Percentiles rank a stretch among this genome's conserved stretches.
These are phyloP conservation scores for Castanea crenata DNA, from an alignment of 306 rosid genomes.

Conservation along the genomic window DNA sequence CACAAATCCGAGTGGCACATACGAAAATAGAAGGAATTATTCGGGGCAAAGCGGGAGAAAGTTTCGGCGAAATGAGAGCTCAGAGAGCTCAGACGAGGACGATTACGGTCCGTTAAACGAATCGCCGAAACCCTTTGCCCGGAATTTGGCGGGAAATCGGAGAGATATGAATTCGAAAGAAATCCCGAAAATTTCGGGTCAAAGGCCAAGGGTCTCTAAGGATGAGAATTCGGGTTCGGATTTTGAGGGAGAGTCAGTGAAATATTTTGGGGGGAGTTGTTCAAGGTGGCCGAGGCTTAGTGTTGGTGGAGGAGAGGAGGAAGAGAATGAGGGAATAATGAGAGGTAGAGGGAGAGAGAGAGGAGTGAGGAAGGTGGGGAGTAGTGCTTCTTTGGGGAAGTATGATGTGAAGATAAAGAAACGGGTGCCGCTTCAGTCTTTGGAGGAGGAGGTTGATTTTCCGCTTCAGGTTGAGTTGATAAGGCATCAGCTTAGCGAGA, in stretches of 20 bases:
- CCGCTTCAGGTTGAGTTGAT: conserved; percentile 64
- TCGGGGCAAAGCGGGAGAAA: conserved; percentile 36
- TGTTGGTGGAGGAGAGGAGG: neutral
- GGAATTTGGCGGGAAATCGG: conserved; percentile 20
- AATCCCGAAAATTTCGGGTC: conserved; percentile 12
- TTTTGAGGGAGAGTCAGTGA: conserved; percentile 23
- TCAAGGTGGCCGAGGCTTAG: conserved; percentile 8
- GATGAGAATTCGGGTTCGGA: conserved; percentile 39
- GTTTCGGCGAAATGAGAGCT: conserved; percentile 41
- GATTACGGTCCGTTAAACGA: conserved; percentile 25
- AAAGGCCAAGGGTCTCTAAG: conserved; percentile 31
- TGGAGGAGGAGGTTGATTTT: conserved; percentile 43
- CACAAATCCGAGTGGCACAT: conserved; percentile 12
- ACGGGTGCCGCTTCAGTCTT: conserved; percentile 45
- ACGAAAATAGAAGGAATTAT: conserved; percentile 43
- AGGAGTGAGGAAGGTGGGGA: conserved; percentile 45
- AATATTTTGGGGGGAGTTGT: neutral
- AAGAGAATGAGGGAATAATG: neutral
- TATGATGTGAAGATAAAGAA: conserved; percentile 65
- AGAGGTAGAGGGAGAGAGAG: neutral
- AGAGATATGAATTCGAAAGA: neutral
- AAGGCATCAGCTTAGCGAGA: conserved; percentile 53
- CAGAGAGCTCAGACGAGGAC: conserved; percentile 39
- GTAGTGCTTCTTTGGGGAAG: conserved; percentile 77
- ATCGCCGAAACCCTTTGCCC: conserved; percentile 18